phyloP scores from a whole-genome alignment of 1,284 basidiomycete species.

The Phaffia rhodozyma region DNA sequence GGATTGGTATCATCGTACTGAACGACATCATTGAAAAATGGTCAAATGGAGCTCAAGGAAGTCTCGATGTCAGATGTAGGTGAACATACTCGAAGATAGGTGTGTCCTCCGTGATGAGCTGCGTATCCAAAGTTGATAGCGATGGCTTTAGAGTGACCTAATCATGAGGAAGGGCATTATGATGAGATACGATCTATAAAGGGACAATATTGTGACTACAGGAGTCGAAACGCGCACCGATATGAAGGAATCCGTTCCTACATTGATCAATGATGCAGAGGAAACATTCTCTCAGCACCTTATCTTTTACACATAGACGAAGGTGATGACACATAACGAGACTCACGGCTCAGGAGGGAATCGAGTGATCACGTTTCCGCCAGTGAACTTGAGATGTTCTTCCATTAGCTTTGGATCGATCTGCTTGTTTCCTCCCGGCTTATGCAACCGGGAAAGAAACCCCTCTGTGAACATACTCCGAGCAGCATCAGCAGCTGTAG shows the following conservation, averaged over 20 bases:
- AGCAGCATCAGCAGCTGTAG: slow-evolving; percentile 31
- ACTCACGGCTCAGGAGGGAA: slow-evolving; percentile 84
- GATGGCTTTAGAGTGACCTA: slow-evolving; percentile 89
- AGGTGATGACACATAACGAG: background rate
- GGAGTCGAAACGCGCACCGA: slow-evolving; percentile 39
- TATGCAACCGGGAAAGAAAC: slow-evolving; percentile 85
- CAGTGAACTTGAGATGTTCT: slow-evolving; percentile 68
- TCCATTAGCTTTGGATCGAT: slow-evolving; percentile 64
- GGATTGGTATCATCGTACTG: slow-evolving; percentile 96
- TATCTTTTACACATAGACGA: background rate
- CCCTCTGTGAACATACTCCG: slow-evolving; percentile 85
- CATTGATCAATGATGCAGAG: background rate
- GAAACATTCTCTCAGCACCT: background rate
- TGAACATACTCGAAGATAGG: slow-evolving; percentile 51
- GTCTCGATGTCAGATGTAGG: background rate
- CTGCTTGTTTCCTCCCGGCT: slow-evolving; percentile 89
- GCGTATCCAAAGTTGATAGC: slow-evolving; percentile 98
- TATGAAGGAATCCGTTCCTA: slow-evolving; percentile 80
- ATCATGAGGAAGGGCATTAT: background rate
- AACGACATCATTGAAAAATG: background rate
- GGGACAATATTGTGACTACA: too few species aligned
- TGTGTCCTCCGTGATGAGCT: slow-evolving; percentile 75
- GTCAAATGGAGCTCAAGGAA: background rate
- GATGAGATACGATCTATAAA: background rate
- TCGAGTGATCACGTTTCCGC: slow-evolving; percentile 80